A percentile compares a stretch with the other conserved stretches of the same genome.
Conservation (phyloP, 2,329 filamentous ascomycete species). For the Cercospora sp. region DNA sequence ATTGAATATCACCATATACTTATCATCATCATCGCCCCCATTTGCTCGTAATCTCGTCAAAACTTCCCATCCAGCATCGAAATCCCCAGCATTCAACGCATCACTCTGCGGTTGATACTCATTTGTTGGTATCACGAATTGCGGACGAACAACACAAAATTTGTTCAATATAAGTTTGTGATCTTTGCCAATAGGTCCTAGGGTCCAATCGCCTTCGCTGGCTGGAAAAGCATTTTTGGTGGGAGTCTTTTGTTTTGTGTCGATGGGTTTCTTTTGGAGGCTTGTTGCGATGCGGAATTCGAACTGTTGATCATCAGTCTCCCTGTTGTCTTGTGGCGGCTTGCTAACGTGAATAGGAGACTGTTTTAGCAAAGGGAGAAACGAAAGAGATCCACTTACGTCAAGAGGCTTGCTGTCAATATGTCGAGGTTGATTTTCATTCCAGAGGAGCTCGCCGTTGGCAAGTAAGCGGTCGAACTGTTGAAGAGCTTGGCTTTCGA, state of each 20-base stretch:
- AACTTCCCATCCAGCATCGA: constrained; percentile 42
- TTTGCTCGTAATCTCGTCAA: constrained; percentile 31
- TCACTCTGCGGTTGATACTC: constrained; percentile 43
- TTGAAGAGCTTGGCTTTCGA: constrained; percentile 12
- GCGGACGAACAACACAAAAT: constrained; percentile 41
- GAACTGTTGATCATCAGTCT: constrained; percentile 6
- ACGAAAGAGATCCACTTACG: not conserved
- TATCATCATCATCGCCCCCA: not conserved
- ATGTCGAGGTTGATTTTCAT: constrained; percentile 2
- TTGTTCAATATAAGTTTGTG: constrained; percentile 43
- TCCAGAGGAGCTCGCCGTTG: constrained; percentile 18
- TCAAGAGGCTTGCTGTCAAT: constrained; percentile 6
- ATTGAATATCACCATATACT: constrained; percentile 48
- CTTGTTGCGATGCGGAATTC: constrained; percentile 20
- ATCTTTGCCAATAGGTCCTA: constrained; percentile 32
- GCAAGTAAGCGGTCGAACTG: constrained; percentile 19
- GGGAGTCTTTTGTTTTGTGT: constrained; percentile 9
- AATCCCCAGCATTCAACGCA: constrained; percentile 41
- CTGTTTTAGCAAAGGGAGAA: not conserved
- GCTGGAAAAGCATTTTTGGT: constrained; percentile 20
- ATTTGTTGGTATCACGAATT: constrained; percentile 44
- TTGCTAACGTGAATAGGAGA: not conserved
- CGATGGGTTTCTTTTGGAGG: constrained; percentile 21
- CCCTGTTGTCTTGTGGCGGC: not conserved
- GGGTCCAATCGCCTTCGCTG: constrained; percentile 32